Percentiles rank a stretch among this genome's conserved stretches.
phyloP scores from a whole-genome alignment of 1,284 basidiomycete genomes.

The Leccinum subfulvum region DNA sequence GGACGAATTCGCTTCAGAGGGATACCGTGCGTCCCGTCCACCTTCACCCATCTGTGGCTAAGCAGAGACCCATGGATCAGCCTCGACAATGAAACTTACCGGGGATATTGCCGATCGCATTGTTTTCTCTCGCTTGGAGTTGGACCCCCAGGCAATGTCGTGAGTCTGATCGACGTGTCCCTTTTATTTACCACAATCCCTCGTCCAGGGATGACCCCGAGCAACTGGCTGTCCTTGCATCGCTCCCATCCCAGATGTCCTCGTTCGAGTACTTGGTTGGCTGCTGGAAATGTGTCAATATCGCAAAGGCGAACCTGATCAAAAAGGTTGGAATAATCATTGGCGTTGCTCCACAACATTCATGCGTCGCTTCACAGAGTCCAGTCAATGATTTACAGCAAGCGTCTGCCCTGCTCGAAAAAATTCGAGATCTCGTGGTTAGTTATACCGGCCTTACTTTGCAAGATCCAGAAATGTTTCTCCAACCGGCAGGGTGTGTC shows the following conservation, averaged over 20 bases:
- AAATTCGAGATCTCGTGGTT: slow-evolving; percentile 77
- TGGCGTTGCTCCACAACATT: not conserved
- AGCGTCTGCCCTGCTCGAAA: slow-evolving; percentile 67
- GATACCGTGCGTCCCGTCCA: slow-evolving; percentile 45
- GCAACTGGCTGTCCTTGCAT: slow-evolving; percentile 73
- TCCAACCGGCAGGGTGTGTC: slow-evolving; percentile 74
- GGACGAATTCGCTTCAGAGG: slow-evolving; percentile 71
- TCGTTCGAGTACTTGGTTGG: slow-evolving; percentile 89
- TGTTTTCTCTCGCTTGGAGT: slow-evolving; percentile 84
- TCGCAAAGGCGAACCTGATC: slow-evolving; percentile 50
- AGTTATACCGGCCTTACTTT: slow-evolving; percentile 89
- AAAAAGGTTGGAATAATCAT: slow-evolving; percentile 51
- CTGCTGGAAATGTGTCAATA: slow-evolving; percentile 85
- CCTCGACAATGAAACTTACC: slow-evolving; percentile 41
- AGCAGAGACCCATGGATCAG: slow-evolving; percentile 16
- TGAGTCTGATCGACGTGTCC: slow-evolving; percentile 38
- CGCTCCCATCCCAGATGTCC: slow-evolving; percentile 77
- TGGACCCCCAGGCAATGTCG: slow-evolving; percentile 76
- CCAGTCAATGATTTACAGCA: slow-evolving; percentile 59
- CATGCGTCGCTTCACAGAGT: slow-evolving; percentile 37
- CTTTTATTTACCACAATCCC: not conserved
- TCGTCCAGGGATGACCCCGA: slow-evolving; percentile 75
- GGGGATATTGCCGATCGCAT: slow-evolving; percentile 73
- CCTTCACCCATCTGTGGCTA: slow-evolving; percentile 1
- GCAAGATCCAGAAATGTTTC: slow-evolving; percentile 94